Conservation (phyloP, 2,329 filamentous ascomycete genomes). For the Lasiodiplodia theobromae region DNA sequence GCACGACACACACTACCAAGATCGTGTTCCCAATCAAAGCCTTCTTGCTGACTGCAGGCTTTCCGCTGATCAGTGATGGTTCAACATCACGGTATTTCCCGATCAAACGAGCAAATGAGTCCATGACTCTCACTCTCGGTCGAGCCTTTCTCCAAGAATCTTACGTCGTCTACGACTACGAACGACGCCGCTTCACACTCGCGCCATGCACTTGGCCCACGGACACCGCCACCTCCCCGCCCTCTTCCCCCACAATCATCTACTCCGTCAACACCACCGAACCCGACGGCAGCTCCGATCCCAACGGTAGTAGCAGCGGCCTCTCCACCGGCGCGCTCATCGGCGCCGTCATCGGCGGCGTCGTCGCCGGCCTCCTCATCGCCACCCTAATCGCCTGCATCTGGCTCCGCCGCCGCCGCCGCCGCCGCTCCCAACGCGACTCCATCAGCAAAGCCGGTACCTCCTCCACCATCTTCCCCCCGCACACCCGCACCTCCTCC, state of each 20-base stretch:
- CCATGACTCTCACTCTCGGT: slow-evolving; percentile 41
- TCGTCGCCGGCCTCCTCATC: slow-evolving; percentile 34
- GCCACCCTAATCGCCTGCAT: slow-evolving; percentile 41
- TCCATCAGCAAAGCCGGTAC: not conserved
- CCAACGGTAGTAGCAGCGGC: no score
- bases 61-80: slow-evolving; percentile 25
- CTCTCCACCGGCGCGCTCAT: slow-evolving; percentile 42
- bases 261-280: not conserved
- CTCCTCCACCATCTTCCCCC: not conserved
- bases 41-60: slow-evolving; percentile 38
- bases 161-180: slow-evolving; percentile 45
- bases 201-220: slow-evolving; percentile 11
- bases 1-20: not conserved
- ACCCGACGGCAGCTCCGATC: not conserved
- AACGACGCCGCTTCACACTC: slow-evolving; percentile 47
- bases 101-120: slow-evolving; percentile 39
- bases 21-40: slow-evolving; percentile 30
- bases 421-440: no score
- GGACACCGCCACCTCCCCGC: not conserved
- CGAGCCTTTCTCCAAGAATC: slow-evolving; percentile 46
- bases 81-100: slow-evolving; percentile 41
- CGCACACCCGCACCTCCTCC: not conserved
- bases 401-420: slow-evolving; percentile 11
- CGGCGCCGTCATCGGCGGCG: slow-evolving; percentile 42
- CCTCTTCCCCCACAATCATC: not conserved